Percentiles rank a stretch among this genome's conserved stretches.
These are phyloP conservation scores for Dryas alaskensis DNA, from an alignment of 306 rosid genomes.

Conservation along the genomic window DNA sequence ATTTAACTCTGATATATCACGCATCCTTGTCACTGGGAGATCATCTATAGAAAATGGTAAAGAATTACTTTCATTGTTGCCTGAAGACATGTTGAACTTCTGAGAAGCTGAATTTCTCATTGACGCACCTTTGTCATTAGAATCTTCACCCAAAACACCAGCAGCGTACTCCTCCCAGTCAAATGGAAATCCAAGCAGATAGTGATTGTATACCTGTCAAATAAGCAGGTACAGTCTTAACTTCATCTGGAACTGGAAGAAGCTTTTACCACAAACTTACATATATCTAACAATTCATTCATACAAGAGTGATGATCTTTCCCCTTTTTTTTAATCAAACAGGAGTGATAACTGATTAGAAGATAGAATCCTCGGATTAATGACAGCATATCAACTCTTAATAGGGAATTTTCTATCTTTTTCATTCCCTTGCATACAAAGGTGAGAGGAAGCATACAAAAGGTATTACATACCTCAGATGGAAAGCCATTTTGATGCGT, in stretches of 20 bases:
- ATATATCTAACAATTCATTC: neutral
- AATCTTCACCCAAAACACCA: constrained; percentile 17
- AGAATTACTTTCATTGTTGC: constrained; percentile 1
- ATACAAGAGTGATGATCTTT: neutral
- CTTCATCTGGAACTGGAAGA: neutral
- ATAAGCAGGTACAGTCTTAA: constrained; percentile 5
- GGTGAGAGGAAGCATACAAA: neutral
- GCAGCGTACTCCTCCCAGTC: constrained; percentile 56
- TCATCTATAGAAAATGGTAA: constrained; percentile 25
- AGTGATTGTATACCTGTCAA: constrained; percentile 49
- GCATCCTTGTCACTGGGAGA: constrained; percentile 23
- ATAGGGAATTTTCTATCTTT: neutral
- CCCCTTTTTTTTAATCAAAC: neutral
- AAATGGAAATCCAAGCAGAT: constrained; percentile 67
- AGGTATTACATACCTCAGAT: constrained; percentile 27
- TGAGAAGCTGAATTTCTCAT: constrained; percentile 18
- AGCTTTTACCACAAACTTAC: neutral
- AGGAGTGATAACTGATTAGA: neutral
- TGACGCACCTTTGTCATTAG: neutral
- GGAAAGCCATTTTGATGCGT: constrained; percentile 42
- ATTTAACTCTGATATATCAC: constrained; percentile 30
- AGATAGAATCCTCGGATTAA: neutral
- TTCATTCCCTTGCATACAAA: neutral
- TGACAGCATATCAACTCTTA: neutral
- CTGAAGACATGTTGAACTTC: constrained; percentile 26